A percentile compares a stretch with the other conserved stretches of the same genome.
phyloP scores from a whole-genome alignment of 208 protist genomes.

The Crithidia brevicula region DNA sequence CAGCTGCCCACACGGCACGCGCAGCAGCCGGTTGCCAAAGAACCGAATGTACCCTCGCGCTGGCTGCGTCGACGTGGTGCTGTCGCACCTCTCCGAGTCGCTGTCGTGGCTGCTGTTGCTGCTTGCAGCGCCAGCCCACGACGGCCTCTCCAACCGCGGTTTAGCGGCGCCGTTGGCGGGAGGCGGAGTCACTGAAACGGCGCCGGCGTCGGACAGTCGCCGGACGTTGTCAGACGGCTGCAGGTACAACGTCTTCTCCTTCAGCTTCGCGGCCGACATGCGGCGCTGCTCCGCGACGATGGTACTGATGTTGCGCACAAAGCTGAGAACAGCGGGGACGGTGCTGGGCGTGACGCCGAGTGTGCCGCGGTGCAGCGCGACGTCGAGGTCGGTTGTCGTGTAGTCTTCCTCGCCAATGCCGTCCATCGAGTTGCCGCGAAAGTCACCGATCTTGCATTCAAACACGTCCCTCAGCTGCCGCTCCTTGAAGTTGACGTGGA shows the following conservation, averaged over 20 bases:
- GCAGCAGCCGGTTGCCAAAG: constrained; percentile 65
- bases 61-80: constrained; percentile 15
- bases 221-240: background rate
- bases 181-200: background rate
- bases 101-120: background rate
- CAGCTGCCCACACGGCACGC: constrained; percentile 78
- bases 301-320: constrained; percentile 56
- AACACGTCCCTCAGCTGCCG: constrained; percentile 89
- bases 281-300: constrained; percentile 59
- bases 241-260: constrained; percentile 12
- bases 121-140: background rate
- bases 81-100: background rate
- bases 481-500: constrained; percentile 84
- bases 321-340: constrained; percentile 61
- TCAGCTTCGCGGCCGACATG: constrained; percentile 37
- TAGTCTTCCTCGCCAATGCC: constrained; percentile 66
- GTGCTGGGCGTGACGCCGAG: constrained; percentile 82
- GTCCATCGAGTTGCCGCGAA: constrained; percentile 68
- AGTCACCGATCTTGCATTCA: constrained; percentile 58
- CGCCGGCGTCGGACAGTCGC: background rate
- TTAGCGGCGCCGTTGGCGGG: background rate
- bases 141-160: background rate
- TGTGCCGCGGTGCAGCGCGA: constrained; percentile 44
- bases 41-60: constrained; percentile 45
- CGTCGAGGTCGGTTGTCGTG: constrained; percentile 55